Base-by-base conservation (phyloP, 2,329 filamentous ascomycete genomes). In the Drechmeria coniospora region DNA sequence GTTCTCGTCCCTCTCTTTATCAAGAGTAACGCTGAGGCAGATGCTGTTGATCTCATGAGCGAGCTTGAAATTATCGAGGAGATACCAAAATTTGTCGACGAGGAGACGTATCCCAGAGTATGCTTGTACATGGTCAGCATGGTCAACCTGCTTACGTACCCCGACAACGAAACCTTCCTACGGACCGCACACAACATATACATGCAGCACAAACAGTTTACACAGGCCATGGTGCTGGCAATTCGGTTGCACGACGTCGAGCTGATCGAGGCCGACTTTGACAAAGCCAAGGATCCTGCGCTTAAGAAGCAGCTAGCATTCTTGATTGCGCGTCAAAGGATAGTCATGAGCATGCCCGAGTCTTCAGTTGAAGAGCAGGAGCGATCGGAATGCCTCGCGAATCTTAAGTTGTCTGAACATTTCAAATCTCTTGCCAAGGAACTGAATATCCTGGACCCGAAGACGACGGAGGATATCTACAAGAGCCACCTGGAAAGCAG, bases 111-210 rank as follows among this genome's bases (percentile, higher is more conserved):
- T 51, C 65, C 79, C 28, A 68, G 90, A 46, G 90, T 94, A 31
- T 95, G 90, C 50, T 60, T 98, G 41, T 98, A 98, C 60, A 93
- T 98, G 78, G 83, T 92, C 43, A 92, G 83, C 63, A 95, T 95
- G 81, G 90, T 98, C 41, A 92, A 90, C 48, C 71, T 98, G 13
- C 74, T 98, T 51, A 94, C 90, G 29, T 95, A 92, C 48, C 90
- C 90, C 23, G 90, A 98, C 56, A 94, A 98, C 55, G 82, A 94
- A 49, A 76, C 81, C 44, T 95, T 98, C 57, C 75, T 98, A 34
- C 77, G 74, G 38, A 92, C 87, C 6, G 86, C 87, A 26, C 90
- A 95, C 59, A 70, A 77, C 37, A 92, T 98, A 48, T 98, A 98
- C 59, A 77, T 84, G 43, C 69, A 81, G 42, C 92, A 94, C 63